phyloP scores from a whole-genome alignment of 2,329 filamentous ascomycete species.

The Ophiocordyceps camponoti-rufipedis region DNA sequence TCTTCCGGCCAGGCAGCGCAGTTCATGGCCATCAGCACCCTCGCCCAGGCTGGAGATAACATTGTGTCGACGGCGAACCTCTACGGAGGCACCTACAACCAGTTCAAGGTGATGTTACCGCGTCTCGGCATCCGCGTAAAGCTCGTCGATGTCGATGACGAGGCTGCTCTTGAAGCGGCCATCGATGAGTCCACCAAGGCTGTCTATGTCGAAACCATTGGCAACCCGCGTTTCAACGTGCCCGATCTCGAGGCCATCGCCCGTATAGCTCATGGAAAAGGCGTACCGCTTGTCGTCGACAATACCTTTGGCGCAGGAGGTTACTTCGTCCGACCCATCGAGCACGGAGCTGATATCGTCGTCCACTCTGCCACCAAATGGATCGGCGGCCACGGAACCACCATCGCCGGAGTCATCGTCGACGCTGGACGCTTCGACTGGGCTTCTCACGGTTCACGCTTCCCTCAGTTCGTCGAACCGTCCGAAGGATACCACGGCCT shows the following conservation, averaged over 20 bases:
- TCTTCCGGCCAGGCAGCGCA: constrained; percentile 81
- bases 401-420: constrained; percentile 70
- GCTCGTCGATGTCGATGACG: constrained; percentile 66
- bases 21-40: constrained; percentile 71
- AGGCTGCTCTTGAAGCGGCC: constrained; percentile 58
- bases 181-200: constrained; percentile 93
- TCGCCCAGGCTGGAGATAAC: constrained; percentile 83
- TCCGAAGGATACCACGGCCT: constrained; percentile 81
- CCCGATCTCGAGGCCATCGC: constrained; percentile 80
- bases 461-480: constrained; percentile 85
- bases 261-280: constrained; percentile 53
- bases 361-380: constrained; percentile 93
- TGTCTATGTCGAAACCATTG: constrained; percentile 80
- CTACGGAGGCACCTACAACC: constrained; percentile 93
- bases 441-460: constrained; percentile 65
- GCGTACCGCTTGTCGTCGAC: constrained; percentile 56
- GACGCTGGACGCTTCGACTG: constrained; percentile 90
- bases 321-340: constrained; percentile 72
- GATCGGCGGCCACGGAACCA: constrained; percentile 92
- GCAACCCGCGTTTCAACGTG: constrained; percentile 85
- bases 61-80: constrained; percentile 81
- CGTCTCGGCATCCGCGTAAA: constrained; percentile 78
- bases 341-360: constrained; percentile 83
- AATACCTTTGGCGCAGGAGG: constrained; percentile 93
- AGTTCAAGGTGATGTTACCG: constrained; percentile 80